These are phyloP conservation scores for Castanea sativa DNA, from an alignment of 306 rosid species.

Conservation along the genomic window DNA sequence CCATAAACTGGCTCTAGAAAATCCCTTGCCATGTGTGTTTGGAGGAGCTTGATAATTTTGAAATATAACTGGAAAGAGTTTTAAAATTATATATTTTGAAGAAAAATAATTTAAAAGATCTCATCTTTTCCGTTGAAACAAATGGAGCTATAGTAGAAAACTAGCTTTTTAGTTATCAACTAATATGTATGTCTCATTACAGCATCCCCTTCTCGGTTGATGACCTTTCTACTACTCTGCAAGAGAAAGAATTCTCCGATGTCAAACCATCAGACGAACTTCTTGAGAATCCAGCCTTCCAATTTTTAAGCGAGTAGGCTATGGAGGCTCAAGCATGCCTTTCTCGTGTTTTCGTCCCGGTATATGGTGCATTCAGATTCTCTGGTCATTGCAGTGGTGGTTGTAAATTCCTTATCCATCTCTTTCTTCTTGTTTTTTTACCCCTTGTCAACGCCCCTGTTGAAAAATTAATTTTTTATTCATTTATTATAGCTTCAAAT, in stretches of 20 bases:
- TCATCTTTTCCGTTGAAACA: background rate
- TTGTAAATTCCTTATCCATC: conserved; percentile 52
- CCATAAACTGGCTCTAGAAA: background rate
- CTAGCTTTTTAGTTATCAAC: background rate
- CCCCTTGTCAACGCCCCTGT: conserved; percentile 43
- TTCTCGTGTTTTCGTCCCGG: conserved; percentile 29
- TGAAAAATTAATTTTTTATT: conserved; percentile 74
- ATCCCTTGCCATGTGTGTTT: background rate
- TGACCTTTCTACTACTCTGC: conserved; percentile 81
- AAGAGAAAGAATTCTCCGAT: conserved; percentile 83
- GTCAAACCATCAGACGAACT: conserved; percentile 84
- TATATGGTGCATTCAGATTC: conserved; percentile 33
- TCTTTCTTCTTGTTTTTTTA: background rate
- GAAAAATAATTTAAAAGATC: background rate
- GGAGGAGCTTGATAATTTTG: background rate
- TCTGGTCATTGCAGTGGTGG: conserved; percentile 42
- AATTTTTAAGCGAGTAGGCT: conserved; percentile 83
- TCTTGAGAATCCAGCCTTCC: conserved; percentile 85
- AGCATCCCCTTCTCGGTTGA: conserved; percentile 98
- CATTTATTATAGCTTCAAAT: conserved; percentile 61
- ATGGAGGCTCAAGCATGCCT: conserved; percentile 36
- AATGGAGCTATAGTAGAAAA: background rate
- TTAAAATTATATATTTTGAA: background rate
- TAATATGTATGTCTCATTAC: conserved; percentile 26
- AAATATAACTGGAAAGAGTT: background rate